phyloP scores from a whole-genome alignment of 768 basidiomycete species.

The Udeniomyces megalosporus region DNA sequence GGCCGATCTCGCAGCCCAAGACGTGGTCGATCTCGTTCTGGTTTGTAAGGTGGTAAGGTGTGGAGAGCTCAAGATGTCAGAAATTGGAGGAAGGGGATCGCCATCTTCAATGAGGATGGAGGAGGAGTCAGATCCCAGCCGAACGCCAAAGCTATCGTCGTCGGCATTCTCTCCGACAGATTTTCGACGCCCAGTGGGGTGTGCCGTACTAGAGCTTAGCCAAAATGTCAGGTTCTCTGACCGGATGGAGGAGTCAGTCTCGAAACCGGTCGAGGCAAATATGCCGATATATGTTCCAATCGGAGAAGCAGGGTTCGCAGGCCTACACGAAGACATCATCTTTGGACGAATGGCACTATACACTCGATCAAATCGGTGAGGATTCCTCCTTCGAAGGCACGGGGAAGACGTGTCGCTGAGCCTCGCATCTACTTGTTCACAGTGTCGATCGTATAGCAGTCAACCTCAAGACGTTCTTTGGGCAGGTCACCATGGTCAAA shows the following conservation, averaged over 20 bases:
- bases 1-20: constrained; percentile 68
- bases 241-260: constrained; percentile 47
- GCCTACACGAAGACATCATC: constrained; percentile 89
- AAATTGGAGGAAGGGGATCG: neutral
- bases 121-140: no score
- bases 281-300: constrained; percentile 77
- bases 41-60: constrained; percentile 83
- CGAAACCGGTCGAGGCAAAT: constrained; percentile 52
- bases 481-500: constrained; percentile 56
- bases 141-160: no score
- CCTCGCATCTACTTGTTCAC: neutral
- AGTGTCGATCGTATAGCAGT: constrained; percentile 80
- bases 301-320: constrained; percentile 74
- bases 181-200: constrained; percentile 84
- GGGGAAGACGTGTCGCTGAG: no score
- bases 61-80: constrained; percentile 56
- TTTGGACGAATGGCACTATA: constrained; percentile 58
- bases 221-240: constrained; percentile 36
- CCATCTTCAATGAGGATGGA: neutral
- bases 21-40: constrained; percentile 68
- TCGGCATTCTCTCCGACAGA: no score
- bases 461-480: constrained; percentile 70
- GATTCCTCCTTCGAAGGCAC: constrained; percentile 4
- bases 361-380: constrained; percentile 64
- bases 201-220: constrained; percentile 73